Evolutionary conservation across 345 rosid species (phyloP).

Genomic region (Linum tenue): DNA sequence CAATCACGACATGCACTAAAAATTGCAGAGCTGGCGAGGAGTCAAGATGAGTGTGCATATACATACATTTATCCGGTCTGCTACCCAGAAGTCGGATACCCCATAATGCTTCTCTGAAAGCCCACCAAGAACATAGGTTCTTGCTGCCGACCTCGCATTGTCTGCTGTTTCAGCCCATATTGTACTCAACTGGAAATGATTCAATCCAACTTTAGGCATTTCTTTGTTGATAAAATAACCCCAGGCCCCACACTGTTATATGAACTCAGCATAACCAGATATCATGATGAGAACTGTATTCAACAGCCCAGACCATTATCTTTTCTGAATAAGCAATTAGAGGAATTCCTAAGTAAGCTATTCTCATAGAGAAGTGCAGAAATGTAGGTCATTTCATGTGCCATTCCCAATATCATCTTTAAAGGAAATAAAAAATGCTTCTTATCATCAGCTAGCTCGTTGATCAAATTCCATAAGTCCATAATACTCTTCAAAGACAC

Average conservation of each 20-base stretch:
- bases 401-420: background rate
- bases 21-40: background rate
- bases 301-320: too few species aligned
- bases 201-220: slow-evolving; percentile 2
- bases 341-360: too few species aligned
- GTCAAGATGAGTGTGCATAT: slow-evolving; percentile 5
- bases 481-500: background rate
- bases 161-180: slow-evolving; percentile 97
- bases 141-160: slow-evolving; percentile 82
- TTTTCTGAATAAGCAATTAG: too few species aligned
- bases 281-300: too few species aligned
- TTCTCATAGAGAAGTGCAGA: too few species aligned
- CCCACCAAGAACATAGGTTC: slow-evolving; percentile 77
- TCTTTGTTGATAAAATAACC: background rate
- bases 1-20: background rate
- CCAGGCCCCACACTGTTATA: too few species aligned
- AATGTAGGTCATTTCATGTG: too few species aligned
- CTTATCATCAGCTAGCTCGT: background rate
- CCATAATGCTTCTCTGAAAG: slow-evolving; percentile 83
- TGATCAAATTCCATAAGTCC: background rate
- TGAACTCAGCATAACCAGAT: too few species aligned
- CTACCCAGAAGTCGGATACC: slow-evolving; percentile 62
- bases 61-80: slow-evolving; percentile 73
- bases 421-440: background rate
- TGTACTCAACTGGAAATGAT: slow-evolving; percentile 66